These are phyloP conservation scores for Epichloe gansuensis DNA, from an alignment of 2,329 filamentous ascomycete genomes.

Conservation along the genomic window DNA sequence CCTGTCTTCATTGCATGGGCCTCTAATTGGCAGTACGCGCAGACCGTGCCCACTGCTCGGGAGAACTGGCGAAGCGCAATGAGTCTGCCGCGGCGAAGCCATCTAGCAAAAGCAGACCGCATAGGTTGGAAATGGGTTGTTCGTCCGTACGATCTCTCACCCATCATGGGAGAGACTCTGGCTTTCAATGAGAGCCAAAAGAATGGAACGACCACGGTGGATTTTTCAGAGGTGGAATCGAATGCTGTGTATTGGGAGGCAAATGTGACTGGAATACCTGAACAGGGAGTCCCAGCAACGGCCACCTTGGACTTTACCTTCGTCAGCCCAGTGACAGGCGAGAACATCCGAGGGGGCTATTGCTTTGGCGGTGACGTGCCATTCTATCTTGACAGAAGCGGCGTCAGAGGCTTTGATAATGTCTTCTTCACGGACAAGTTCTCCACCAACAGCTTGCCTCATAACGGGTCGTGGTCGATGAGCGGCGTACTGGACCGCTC, in stretches of 20 bases:
- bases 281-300: slow-evolving; percentile 7
- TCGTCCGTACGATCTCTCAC: slow-evolving; percentile 34
- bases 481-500: slow-evolving; percentile 24
- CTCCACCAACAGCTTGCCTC: slow-evolving; percentile 11
- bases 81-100: slow-evolving; percentile 32
- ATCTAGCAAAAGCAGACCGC: slow-evolving; percentile 37
- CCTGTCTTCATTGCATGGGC: slow-evolving; percentile 24
- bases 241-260: slow-evolving; percentile 42
- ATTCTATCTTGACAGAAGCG: slow-evolving; percentile 19
- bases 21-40: slow-evolving; percentile 23
- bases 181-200: slow-evolving; percentile 30
- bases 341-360: slow-evolving; percentile 16
- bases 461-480: slow-evolving; percentile 14
- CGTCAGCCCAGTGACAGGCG: slow-evolving; percentile 13
- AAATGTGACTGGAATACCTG: slow-evolving; percentile 31
- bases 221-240: slow-evolving; percentile 37
- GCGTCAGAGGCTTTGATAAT: slow-evolving; percentile 16
- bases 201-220: slow-evolving; percentile 35
- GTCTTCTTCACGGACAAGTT: slow-evolving; percentile 22
- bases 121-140: slow-evolving; percentile 40
- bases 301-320: slow-evolving; percentile 20
- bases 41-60: slow-evolving; percentile 16
- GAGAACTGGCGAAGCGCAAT: slow-evolving; percentile 22
- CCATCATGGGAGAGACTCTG: slow-evolving; percentile 33
- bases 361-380: slow-evolving; percentile 15